Percentiles rank a stretch among this genome's conserved stretches.
phyloP scores from a whole-genome alignment of 805 yeast genomes.

The Nakazawaea laoshanensis region DNA sequence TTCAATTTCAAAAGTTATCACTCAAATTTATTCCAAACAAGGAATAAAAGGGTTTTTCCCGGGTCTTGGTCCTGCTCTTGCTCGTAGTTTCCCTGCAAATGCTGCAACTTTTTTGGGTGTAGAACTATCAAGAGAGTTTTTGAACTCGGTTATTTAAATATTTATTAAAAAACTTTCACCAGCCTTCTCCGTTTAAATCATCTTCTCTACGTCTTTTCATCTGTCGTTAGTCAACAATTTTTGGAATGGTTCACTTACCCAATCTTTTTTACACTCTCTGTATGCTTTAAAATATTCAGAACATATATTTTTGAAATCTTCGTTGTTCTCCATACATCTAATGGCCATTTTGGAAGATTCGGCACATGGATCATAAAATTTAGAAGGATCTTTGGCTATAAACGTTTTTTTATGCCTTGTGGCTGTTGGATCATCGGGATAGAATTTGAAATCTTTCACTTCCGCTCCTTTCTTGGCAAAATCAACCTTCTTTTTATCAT shows the following conservation, averaged over 20 bases:
- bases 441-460: slow-evolving; percentile 49
- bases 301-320: slow-evolving; percentile 57
- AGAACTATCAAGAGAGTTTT: slow-evolving; percentile 52
- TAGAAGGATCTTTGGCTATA: slow-evolving; percentile 57
- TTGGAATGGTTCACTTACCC: slow-evolving; percentile 33
- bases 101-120: slow-evolving; percentile 99
- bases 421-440: slow-evolving; percentile 84
- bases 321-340: slow-evolving; percentile 72
- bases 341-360: slow-evolving; percentile 84
- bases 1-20: slow-evolving; percentile 58
- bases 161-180: slow-evolving; percentile 3
- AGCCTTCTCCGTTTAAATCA: slow-evolving; percentile 8
- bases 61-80: slow-evolving; percentile 91
- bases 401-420: slow-evolving; percentile 61
- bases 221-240: slow-evolving; percentile 17
- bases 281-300: slow-evolving; percentile 87
- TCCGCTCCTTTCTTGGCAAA: slow-evolving; percentile 44
- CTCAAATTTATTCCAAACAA: slow-evolving; percentile 60
- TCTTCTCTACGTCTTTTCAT: slow-evolving; percentile 8
- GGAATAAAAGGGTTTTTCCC: slow-evolving; percentile 94
- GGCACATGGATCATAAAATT: slow-evolving; percentile 88
- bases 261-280: slow-evolving; percentile 80
- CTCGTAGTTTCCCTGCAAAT: slow-evolving; percentile 95
- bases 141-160: slow-evolving; percentile 3
- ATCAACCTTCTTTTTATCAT: slow-evolving; percentile 34